phyloP scores from a whole-genome alignment of 2,329 filamentous ascomycete species.

The Westerdykella aurantiaca region DNA sequence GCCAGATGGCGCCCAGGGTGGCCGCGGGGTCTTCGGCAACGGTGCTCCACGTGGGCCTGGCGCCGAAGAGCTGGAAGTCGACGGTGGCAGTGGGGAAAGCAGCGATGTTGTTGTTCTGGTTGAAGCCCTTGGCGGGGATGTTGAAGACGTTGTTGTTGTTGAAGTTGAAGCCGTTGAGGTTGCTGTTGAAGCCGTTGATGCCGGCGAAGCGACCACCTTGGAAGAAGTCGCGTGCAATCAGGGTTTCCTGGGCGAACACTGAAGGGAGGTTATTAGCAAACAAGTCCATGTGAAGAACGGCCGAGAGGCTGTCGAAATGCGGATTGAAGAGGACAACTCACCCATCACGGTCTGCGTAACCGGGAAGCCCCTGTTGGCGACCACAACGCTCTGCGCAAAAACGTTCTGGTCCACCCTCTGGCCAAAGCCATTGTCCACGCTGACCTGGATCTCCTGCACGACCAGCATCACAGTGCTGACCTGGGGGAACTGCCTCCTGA shows the following conservation, averaged over 20 bases:
- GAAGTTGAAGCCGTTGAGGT: slow-evolving; percentile 8
- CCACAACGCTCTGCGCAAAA: slow-evolving; percentile 24
- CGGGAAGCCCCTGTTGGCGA: slow-evolving; percentile 24
- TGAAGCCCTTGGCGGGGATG: background rate
- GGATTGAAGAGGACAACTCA: slow-evolving; percentile 7
- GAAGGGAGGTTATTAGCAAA: slow-evolving; percentile 4
- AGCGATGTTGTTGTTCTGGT: background rate
- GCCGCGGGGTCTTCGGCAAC: slow-evolving; percentile 26
- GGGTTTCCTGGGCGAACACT: slow-evolving; percentile 22
- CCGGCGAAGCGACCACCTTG: slow-evolving; percentile 1
- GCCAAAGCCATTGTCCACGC: slow-evolving; percentile 21
- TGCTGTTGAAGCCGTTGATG: background rate
- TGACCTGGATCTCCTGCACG: slow-evolving; percentile 27
- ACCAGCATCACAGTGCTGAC: slow-evolving; percentile 23
- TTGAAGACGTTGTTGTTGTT: slow-evolving; percentile 5
- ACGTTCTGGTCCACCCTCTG: slow-evolving; percentile 19
- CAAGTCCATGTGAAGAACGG: background rate
- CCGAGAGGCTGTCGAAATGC: background rate
- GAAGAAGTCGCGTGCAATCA: slow-evolving; percentile 25
- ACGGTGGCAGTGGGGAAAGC: slow-evolving; percentile 19
- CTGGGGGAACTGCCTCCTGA: slow-evolving; percentile 15
- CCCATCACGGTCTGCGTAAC: slow-evolving; percentile 25
- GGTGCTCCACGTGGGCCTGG: slow-evolving; percentile 21
- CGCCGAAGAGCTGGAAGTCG: slow-evolving; percentile 23
- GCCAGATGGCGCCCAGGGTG: slow-evolving; percentile 22